Base-by-base conservation (phyloP, 1,284 basidiomycete species). In the Ustilago cynodontis region DNA sequence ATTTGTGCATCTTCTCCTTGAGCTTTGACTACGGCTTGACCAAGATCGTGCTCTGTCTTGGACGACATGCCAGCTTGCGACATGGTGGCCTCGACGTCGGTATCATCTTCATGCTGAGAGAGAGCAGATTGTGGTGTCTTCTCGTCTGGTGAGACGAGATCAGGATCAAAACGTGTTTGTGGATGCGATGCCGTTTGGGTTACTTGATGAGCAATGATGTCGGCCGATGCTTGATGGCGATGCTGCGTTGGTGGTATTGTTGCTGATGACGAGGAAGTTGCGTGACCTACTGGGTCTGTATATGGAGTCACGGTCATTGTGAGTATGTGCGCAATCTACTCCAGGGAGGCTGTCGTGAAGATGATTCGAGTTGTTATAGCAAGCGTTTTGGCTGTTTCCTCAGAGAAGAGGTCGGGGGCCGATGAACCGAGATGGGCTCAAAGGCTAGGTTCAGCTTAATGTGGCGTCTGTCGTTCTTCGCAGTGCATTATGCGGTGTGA, bases 1-100 rank as follows among this genome's bases (percentile, higher is more conserved):
- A 74, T 59, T 10, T 56, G 51, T 14, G 59, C 59, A 33, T 76
- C 64, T 24, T 54, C 61, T 26, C 43, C 73, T 45, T 74, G 71
- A 16, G 71, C 66, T 39, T 71, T 66, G 33, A 66, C 16, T 8
- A 71, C 72, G 26, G 59, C 60, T 16, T 70, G 57, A 26, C 72
- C 67, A 26, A 75, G 73, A 11, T 68, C 65, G 9, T 71, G 59
- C n/a, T 76, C 73, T 9, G 60, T 66, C 29, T 70, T 75, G 55
- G 57, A n/a, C 2, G 72, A 67, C 67, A 70, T 75, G 60, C 51
- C 67, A 20, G 72, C 67, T 56, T 70, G 67, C 1, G 64, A 70
- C n/a, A 60, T 60, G 39, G 67, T 66, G 35, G 64, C 63, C 51
- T 75, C 72, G 18, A 67, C 16, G 26, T 75, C 67, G 6, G 67